A percentile compares a stretch with the other conserved stretches of the same genome.
Evolutionary conservation across 2,329 filamentous ascomycete genomes (phyloP).

Genomic region (Fusarium decemcellulare): DNA sequence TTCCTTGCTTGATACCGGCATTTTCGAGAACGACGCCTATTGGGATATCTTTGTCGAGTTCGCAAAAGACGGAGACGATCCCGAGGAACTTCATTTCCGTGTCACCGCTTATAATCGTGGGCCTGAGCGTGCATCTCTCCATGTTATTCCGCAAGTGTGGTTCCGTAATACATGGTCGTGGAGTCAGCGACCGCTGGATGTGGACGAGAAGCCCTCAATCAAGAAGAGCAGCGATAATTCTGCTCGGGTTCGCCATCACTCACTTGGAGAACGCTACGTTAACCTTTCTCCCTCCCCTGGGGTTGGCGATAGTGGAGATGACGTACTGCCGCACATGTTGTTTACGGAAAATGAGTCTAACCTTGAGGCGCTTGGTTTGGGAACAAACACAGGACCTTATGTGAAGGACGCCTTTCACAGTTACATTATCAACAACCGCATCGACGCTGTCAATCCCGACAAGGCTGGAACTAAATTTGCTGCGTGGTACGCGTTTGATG

Average conservation of each 20-base stretch:
- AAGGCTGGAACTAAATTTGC: constrained; percentile 88
- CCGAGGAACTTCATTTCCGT: constrained; percentile 92
- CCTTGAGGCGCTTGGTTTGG: constrained; percentile 81
- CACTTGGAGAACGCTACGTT: constrained; percentile 86
- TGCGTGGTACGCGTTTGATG: constrained; percentile 93
- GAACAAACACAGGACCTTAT: constrained; percentile 82
- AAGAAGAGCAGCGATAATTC: constrained; percentile 74
- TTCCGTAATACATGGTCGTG: constrained; percentile 98
- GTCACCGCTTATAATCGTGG: constrained; percentile 97
- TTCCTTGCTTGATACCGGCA: constrained; percentile 89
- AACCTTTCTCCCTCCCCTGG: constrained; percentile 92
- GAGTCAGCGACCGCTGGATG: constrained; percentile 77
- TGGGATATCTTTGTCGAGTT: constrained; percentile 99
- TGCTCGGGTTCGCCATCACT: constrained; percentile 83
- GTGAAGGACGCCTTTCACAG: constrained; percentile 97
- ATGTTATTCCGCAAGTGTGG: constrained; percentile 96
- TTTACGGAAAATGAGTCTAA: constrained; percentile 99
- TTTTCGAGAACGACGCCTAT: constrained; percentile 91
- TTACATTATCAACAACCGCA: constrained; percentile 86
- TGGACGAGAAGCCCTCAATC: constrained; percentile 86
- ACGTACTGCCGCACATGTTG: constrained; percentile 86
- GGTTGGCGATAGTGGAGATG: constrained; percentile 81
- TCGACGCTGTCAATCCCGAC: constrained; percentile 84
- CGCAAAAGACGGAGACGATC: constrained; percentile 92
- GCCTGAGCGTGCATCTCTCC: constrained; percentile 88